Percentiles rank a stretch among this genome's conserved stretches.
Evolutionary conservation across 2,329 filamentous ascomycete genomes (phyloP).

Genomic region (Fusarium nematophilum): DNA sequence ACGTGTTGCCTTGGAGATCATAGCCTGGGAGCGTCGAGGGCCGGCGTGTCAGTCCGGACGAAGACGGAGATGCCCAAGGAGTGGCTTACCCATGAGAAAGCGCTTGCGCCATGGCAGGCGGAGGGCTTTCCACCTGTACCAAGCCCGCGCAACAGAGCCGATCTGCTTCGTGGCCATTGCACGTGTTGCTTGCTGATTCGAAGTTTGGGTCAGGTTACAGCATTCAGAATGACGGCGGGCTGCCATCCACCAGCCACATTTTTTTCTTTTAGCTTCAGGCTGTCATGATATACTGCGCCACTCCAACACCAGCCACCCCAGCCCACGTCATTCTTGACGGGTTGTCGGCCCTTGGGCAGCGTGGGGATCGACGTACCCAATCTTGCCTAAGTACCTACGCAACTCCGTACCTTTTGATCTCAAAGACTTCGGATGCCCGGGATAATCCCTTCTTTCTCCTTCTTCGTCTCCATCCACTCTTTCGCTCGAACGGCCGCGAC

Average conservation of each 20-base stretch:
- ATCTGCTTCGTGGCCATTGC: slow-evolving; percentile 53
- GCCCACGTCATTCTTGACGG: slow-evolving; percentile 42
- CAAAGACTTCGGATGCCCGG: slow-evolving; percentile 35
- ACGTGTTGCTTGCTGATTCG: slow-evolving; percentile 12
- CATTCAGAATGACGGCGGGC: slow-evolving; percentile 7
- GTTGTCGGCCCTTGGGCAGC: slow-evolving; percentile 17
- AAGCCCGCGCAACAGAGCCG: slow-evolving; percentile 55
- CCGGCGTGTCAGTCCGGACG: slow-evolving; percentile 37
- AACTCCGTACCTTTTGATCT: too few relatives aligned
- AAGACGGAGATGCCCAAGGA: slow-evolving; percentile 3
- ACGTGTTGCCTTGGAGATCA: slow-evolving; percentile 75
- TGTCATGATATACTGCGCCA: too few relatives aligned
- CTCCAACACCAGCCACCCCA: slow-evolving; percentile 38
- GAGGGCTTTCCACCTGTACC: slow-evolving; percentile 72
- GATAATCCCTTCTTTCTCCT: slow-evolving; percentile 11
- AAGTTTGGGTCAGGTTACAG: slow-evolving; percentile 4
- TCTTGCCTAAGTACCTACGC: slow-evolving; percentile 6
- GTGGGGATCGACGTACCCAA: slow-evolving; percentile 23
- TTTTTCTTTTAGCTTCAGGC: too few relatives aligned
- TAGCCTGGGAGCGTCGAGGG: slow-evolving; percentile 63
- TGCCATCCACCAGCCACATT: slow-evolving; percentile 28
- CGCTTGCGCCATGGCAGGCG: slow-evolving; percentile 72
- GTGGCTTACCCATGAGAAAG: slow-evolving; percentile 67
- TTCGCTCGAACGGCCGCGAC: slow-evolving; percentile 2
- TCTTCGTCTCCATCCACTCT: slow-evolving; percentile 10